phyloP scores from a whole-genome alignment of 352 stramenopile genomes.

The Paralagenidium karlingii region DNA sequence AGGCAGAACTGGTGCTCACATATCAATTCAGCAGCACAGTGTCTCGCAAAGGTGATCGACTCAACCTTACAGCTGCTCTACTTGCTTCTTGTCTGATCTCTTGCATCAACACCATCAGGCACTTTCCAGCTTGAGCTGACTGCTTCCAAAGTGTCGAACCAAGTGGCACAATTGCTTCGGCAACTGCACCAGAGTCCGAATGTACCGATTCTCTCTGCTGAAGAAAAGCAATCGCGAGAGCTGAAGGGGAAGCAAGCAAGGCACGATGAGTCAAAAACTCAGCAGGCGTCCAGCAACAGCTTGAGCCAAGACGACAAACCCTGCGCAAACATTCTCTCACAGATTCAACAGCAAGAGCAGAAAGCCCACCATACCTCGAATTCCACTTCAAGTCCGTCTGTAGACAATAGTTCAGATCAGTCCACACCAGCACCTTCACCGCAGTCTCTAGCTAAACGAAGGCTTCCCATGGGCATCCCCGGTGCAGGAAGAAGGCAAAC shows the following conservation, averaged over 20 bases:
- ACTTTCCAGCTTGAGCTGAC: slow-evolving; percentile 26
- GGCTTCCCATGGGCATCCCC: not conserved
- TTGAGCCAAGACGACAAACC: not conserved
- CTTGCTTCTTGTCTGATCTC: not conserved
- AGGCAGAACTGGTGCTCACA: slow-evolving; percentile 25
- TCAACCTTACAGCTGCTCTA: not conserved
- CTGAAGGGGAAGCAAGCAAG: not conserved
- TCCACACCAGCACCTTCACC: slow-evolving; percentile 23
- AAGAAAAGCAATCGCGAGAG: slow-evolving; percentile 11
- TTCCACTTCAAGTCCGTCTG: slow-evolving; percentile 1
- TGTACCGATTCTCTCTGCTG: slow-evolving; percentile 13
- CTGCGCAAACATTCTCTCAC: slow-evolving; percentile 5
- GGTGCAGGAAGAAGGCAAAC: slow-evolving; percentile 23
- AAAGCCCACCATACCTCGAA: slow-evolving; percentile 1
- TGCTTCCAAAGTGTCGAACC: slow-evolving; percentile 7
- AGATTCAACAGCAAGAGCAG: not conserved
- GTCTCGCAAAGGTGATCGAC: slow-evolving; percentile 17
- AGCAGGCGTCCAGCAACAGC: slow-evolving; percentile 2
- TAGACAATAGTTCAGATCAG: slow-evolving; percentile 30
- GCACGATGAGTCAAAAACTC: no score
- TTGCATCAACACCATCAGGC: slow-evolving; percentile 2
- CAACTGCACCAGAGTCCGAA: slow-evolving; percentile 22
- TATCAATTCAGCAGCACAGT: slow-evolving; percentile 54
- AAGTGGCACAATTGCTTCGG: slow-evolving; percentile 20
- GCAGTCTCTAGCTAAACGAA: not conserved